Conservation (phyloP, 208 protist genomes). For the Crithidia bombi region DNA sequence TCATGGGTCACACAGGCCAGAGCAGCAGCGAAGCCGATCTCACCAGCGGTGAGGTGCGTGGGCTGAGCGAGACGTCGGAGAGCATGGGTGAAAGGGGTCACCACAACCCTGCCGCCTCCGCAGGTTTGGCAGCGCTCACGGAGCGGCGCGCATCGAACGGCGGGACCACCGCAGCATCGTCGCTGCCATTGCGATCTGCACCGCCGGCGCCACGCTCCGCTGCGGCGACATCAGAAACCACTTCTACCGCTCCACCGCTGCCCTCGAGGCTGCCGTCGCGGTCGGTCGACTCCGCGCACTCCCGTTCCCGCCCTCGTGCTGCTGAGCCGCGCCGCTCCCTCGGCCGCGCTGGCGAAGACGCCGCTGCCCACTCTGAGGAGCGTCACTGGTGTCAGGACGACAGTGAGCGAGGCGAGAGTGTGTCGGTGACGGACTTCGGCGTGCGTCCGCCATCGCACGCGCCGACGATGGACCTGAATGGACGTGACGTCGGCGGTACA, state of each 20-base stretch:
- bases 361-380: slow-evolving; percentile 4
- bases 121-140: neutral
- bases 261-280: slow-evolving; percentile 17
- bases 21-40: slow-evolving; percentile 4
- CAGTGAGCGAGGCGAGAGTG: neutral
- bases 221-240: neutral
- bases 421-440: neutral
- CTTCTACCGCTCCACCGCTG: neutral
- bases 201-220: neutral
- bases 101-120: neutral
- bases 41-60: neutral
- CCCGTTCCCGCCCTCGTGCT: neutral
- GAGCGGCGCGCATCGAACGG: neutral
- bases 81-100: neutral
- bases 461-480: slow-evolving; percentile 8
- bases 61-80: neutral
- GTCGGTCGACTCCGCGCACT: slow-evolving; percentile 12
- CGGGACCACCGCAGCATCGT: neutral
- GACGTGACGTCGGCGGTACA: neutral
- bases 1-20: neutral
- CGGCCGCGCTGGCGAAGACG: neutral
- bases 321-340: slow-evolving; percentile 4
- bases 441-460: slow-evolving; percentile 28
- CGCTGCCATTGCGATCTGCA: slow-evolving; percentile 3
- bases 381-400: neutral